Conservation (phyloP, 163 green algal genomes). For the Prototheca cutis region DNA sequence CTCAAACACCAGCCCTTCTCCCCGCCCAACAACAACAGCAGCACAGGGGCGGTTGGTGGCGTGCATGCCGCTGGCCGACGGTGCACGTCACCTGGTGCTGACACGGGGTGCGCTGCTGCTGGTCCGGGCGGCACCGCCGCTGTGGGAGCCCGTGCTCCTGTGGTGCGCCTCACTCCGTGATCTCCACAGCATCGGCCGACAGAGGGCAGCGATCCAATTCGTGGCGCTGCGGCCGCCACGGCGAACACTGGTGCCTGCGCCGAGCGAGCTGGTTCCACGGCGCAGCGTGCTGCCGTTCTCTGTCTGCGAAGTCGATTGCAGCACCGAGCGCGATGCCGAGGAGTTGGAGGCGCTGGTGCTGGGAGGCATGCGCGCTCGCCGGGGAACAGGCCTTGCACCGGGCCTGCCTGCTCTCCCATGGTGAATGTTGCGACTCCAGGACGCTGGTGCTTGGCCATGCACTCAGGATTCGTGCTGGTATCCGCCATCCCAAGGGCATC, state of each 20-base stretch:
- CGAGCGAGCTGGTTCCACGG: background rate
- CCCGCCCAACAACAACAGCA: no score
- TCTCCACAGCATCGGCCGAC: background rate
- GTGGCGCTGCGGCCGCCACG: background rate
- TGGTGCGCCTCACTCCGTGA: background rate
- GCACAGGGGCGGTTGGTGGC: slow-evolving; percentile 17
- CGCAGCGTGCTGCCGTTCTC: background rate
- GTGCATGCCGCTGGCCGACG: slow-evolving; percentile 9
- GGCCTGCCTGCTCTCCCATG: no score
- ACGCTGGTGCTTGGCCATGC: no score
- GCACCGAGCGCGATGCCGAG: no score
- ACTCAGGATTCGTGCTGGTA: no score
- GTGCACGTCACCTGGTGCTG: slow-evolving; percentile 11
- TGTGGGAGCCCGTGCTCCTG: background rate
- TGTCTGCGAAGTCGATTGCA: background rate
- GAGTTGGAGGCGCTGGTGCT: no score
- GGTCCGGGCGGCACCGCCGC: background rate
- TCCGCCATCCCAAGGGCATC: no score
- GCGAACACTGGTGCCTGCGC: background rate
- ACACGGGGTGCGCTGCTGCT: background rate
- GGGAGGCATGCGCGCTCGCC: no score
- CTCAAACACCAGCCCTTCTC: no score
- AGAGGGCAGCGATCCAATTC: background rate
- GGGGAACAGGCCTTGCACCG: no score
- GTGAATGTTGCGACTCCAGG: no score